phyloP scores from a whole-genome alignment of 2,329 filamentous ascomycete species.

The Colletotrichum tabaci region DNA sequence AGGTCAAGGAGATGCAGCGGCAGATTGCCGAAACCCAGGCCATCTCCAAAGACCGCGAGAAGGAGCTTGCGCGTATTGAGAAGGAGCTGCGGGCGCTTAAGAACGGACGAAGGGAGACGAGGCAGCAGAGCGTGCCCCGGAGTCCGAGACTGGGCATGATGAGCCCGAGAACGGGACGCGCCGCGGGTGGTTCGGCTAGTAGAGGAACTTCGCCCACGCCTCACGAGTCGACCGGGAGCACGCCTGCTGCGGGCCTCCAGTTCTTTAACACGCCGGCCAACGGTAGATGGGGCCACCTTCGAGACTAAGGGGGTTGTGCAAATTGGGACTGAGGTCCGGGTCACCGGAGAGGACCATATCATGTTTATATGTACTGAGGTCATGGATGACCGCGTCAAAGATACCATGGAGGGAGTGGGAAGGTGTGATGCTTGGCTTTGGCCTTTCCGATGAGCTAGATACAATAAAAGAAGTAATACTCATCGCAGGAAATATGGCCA shows the following conservation, averaged over 20 bases:
- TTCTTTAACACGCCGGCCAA: conserved; percentile 57
- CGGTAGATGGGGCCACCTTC: conserved; percentile 61
- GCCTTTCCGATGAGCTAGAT: conserved; percentile 7
- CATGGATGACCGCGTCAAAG: neutral
- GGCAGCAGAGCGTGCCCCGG: conserved; percentile 69
- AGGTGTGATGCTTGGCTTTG: neutral
- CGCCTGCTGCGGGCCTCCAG: conserved; percentile 54
- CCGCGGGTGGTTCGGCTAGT: conserved; percentile 56
- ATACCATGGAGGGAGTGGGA: conserved; percentile 7
- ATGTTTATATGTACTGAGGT: conserved; percentile 1
- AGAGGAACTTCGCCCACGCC: conserved; percentile 66
- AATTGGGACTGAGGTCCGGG: neutral
- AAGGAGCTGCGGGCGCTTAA: conserved; percentile 65
- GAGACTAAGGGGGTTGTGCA: conserved; percentile 52
- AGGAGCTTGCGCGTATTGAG: conserved; percentile 62
- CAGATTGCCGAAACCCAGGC: conserved; percentile 59
- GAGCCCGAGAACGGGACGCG: conserved; percentile 61
- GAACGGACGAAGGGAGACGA: conserved; percentile 68
- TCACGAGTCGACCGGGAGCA: conserved; percentile 51
- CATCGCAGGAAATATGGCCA: neutral
- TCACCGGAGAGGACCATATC: neutral
- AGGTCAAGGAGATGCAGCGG: conserved; percentile 53
- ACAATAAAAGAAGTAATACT: neutral
- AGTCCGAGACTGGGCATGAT: conserved; percentile 70
- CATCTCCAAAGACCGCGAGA: conserved; percentile 65